phyloP scores from a whole-genome alignment of 164 flowering plant species.

The Sedum album region DNA sequence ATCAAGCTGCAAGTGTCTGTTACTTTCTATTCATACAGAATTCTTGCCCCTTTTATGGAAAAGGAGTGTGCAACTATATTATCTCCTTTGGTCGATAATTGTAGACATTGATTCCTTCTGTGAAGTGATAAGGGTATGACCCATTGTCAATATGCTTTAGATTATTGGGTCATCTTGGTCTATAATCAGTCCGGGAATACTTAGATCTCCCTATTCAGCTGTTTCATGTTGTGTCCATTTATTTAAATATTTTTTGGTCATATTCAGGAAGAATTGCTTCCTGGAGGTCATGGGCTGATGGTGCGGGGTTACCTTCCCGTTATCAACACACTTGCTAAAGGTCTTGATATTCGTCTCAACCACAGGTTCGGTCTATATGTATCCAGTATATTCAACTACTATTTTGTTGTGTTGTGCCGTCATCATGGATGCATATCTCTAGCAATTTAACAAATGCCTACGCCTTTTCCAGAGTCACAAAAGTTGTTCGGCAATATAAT shows the following conservation, averaged over 20 bases:
- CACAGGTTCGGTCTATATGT: conserved; percentile 49
- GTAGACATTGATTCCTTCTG: not conserved
- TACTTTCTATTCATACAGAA: not conserved
- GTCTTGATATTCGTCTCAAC: conserved; percentile 71
- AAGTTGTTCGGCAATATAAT: conserved; percentile 37
- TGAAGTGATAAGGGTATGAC: too few species aligned
- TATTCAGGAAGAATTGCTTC: conserved; percentile 74
- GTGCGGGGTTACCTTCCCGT: conserved; percentile 91
- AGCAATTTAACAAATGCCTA: too few species aligned
- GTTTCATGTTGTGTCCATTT: not conserved
- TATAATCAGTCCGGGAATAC: not conserved
- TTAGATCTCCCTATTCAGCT: not conserved
- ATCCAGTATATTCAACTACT: not conserved
- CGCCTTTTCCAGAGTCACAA: conserved; percentile 50
- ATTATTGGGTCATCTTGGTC: not conserved
- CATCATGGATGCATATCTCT: conserved; percentile 7
- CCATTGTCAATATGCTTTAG: too few species aligned
- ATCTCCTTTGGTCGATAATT: not conserved
- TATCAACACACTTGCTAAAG: conserved; percentile 85
- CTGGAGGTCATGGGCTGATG: conserved; percentile 99
- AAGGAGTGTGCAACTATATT: not conserved
- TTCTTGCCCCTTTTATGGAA: not conserved
- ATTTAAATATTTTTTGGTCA: not conserved
- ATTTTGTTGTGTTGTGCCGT: conserved; percentile 3
- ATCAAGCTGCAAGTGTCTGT: not conserved